These are phyloP conservation scores for Candida orba DNA, from an alignment of 805 yeast species.

Conservation along the genomic window DNA sequence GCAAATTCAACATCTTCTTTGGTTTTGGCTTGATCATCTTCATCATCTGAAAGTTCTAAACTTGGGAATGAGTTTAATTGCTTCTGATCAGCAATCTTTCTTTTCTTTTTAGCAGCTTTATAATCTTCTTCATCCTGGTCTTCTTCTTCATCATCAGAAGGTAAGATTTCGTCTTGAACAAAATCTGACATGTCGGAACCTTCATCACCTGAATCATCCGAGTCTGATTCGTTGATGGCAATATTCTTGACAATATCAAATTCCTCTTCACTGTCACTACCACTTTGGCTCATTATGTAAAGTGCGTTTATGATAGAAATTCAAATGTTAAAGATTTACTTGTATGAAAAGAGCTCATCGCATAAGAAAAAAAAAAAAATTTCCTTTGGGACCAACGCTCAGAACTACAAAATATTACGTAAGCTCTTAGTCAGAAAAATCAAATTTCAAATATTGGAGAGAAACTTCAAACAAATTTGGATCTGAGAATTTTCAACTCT, in stretches of 20 bases:
- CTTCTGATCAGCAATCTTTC: constrained; percentile 11
- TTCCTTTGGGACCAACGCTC: not conserved
- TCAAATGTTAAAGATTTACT: too few relatives aligned
- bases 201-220: constrained; percentile 28
- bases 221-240: constrained; percentile 38
- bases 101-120: constrained; percentile 19
- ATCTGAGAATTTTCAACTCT: too few relatives aligned
- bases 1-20: constrained; percentile 41
- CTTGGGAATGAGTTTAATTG: constrained; percentile 34
- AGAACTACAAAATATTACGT: not conserved
- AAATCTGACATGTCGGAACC: constrained; percentile 24
- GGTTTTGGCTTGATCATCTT: constrained; percentile 26
- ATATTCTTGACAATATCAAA: constrained; percentile 59
- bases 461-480: too few relatives aligned
- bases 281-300: constrained; percentile 5
- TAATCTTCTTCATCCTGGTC: constrained; percentile 5
- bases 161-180: constrained; percentile 48
- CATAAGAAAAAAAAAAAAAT: not conserved
- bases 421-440: not conserved
- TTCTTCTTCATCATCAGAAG: constrained; percentile 40
- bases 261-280: constrained; percentile 35
- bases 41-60: constrained; percentile 48
- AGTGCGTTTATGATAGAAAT: too few relatives aligned
- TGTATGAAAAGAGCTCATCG: constrained; percentile 2
- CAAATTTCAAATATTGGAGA: too few relatives aligned